A percentile compares a stretch with the other conserved stretches of the same genome.
phyloP scores from a whole-genome alignment of 331 rosid species.

The Prunus yedoensis region DNA sequence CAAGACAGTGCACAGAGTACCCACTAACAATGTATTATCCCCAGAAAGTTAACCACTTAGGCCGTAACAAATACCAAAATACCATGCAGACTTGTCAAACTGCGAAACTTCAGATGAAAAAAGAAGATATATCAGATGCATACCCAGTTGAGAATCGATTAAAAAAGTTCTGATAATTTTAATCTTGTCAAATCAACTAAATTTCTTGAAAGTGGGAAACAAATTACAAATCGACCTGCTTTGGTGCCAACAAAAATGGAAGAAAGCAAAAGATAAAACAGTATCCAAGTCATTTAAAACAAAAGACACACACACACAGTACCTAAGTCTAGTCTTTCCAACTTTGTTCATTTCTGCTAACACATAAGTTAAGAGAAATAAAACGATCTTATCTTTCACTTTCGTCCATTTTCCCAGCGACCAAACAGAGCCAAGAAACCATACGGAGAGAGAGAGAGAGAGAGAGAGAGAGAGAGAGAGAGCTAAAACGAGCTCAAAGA shows the following conservation, averaged over 20 bases:
- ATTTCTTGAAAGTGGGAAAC: background rate
- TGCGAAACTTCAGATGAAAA: constrained; percentile 12
- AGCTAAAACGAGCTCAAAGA: constrained; percentile 7
- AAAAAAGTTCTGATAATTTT: background rate
- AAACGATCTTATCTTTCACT: background rate
- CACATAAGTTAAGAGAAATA: background rate
- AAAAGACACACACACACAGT: background rate
- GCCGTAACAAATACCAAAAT: background rate
- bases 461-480: background rate
- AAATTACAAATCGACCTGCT: background rate
- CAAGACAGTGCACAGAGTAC: background rate
- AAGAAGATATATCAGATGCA: background rate
- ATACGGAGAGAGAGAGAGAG: background rate
- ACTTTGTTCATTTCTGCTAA: background rate
- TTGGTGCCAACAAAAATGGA: background rate
- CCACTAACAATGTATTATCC: background rate
- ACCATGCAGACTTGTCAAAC: constrained; percentile 15
- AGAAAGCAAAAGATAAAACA: background rate
- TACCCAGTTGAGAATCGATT: background rate
- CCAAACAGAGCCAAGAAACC: constrained; percentile 15
- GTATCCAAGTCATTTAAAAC: background rate
- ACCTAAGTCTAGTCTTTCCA: background rate
- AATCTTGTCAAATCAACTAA: background rate
- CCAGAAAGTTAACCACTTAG: background rate
- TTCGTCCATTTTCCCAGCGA: constrained; percentile 9